Evolutionary conservation across 2,329 filamentous ascomycete genomes (phyloP), one percentile per base, ranked within the genome.

Genomic region (Diaporthe nobilis): DNA sequence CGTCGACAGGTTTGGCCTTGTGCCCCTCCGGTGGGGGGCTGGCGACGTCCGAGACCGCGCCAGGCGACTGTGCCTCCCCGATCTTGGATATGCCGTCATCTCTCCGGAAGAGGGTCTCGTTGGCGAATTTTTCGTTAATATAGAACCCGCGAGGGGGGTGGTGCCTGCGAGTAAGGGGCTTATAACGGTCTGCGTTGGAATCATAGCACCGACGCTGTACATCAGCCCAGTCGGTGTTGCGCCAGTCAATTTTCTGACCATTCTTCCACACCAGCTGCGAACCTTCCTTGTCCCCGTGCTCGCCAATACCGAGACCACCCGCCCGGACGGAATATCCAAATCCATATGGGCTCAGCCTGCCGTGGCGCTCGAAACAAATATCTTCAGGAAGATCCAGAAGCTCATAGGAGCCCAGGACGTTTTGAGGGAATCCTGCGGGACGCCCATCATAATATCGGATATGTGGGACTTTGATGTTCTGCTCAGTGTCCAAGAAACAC

Each of bases 341-440:
- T 0, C 96, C 96, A 80, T 99, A 99, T 0, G 96, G 94, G 0
- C 95, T 96, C 42, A 97, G 91, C 78, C 95, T 91, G 4, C 96
- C 96, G 82, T 94, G 98, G 2, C 97, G 90, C 79, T 99, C 97
- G 81, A 98, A 98, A 85, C 97, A 99, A 63, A 98, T 91, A 80
- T 98, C 93, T 78, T 97, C 91, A 25, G 94, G 91, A 49, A 98
- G 86, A 0, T 92, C 93, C 17, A 98, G 85, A 55, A 96, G 84
- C 13, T 95, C 92, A 80, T 98, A 96, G 0, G 95, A 98, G n/a
- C 97, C 97, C 81, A 96, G 90, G 2, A 94, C 91, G 75, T 95
- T 91, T 67, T 97, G 91, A 0, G 97, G 97, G 82, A 98, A 97
- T 1, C 96, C 96, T 75, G 90, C 89, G 0, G 95, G 94, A 3